A percentile compares a stretch with the other conserved stretches of the same genome.
These are phyloP conservation scores for Haplosporangium gracile DNA, from an alignment of 192 early-diverging fungal species.

Conservation along the genomic window DNA sequence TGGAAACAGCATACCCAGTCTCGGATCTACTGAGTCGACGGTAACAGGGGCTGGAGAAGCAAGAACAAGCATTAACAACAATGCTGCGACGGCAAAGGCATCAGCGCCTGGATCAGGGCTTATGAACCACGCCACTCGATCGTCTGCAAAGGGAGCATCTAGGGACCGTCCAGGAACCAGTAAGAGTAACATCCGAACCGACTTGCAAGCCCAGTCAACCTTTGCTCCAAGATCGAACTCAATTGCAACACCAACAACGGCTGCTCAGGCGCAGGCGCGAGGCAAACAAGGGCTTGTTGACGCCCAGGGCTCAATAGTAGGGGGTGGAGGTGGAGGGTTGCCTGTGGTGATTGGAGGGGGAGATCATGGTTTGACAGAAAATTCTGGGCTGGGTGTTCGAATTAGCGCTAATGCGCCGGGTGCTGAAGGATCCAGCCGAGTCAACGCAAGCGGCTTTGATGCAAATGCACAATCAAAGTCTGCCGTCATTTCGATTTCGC, in stretches of 20 bases:
- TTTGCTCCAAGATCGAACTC: slow-evolving; percentile 14
- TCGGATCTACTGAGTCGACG: neutral
- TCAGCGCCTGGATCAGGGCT: neutral
- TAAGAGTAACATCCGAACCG: slow-evolving; percentile 36
- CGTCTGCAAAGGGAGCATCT: slow-evolving; percentile 9
- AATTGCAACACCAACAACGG: slow-evolving; percentile 32
- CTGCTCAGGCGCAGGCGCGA: slow-evolving; percentile 13
- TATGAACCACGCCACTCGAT: slow-evolving; percentile 25
- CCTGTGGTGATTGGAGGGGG: neutral
- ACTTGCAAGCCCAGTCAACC: neutral
- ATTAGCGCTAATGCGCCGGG: neutral
- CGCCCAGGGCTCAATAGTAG: neutral
- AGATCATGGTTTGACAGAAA: neutral
- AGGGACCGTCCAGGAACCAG: slow-evolving; percentile 17
- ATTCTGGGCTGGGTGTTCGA: slow-evolving; percentile 16
- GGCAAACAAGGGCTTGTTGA: slow-evolving; percentile 16
- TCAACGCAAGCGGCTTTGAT: neutral
- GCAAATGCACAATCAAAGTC: neutral
- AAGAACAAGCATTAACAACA: slow-evolving; percentile 17
- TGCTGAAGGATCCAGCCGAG: neutral
- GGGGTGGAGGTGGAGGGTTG: neutral
- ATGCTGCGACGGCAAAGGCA: neutral
- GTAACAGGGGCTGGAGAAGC: neutral
- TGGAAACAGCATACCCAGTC: neutral
- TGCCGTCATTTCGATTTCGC: neutral